phyloP scores from a whole-genome alignment of 1,284 basidiomycete species.

The Cutaneotrichosporon mucoides region DNA sequence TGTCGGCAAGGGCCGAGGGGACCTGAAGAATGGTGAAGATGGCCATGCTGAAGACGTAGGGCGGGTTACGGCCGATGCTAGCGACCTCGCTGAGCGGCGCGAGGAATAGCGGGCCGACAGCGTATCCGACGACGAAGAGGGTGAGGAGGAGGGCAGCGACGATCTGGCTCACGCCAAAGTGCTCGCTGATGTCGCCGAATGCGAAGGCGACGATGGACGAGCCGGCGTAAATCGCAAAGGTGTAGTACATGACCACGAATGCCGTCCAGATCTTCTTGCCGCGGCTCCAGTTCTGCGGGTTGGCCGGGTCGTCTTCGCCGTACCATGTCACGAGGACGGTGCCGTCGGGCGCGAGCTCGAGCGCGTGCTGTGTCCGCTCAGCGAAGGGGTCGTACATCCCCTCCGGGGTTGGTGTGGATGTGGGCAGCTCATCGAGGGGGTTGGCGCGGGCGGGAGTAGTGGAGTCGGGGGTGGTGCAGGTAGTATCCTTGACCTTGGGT shows the following conservation, averaged over 20 bases:
- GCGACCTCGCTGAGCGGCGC: slow-evolving; percentile 38
- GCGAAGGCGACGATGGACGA: slow-evolving; percentile 14
- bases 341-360: slow-evolving; percentile 9
- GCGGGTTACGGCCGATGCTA: slow-evolving; percentile 32
- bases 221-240: slow-evolving; percentile 25
- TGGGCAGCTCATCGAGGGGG: neutral
- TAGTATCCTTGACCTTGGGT: neutral
- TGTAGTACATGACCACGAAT: slow-evolving; percentile 58
- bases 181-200: slow-evolving; percentile 6
- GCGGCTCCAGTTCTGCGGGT: slow-evolving; percentile 65
- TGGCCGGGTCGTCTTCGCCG: slow-evolving; percentile 58
- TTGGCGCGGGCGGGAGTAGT: neutral
- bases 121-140: slow-evolving; percentile 60
- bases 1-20: slow-evolving; percentile 38
- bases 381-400: neutral
- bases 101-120: slow-evolving; percentile 54
- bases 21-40: slow-evolving; percentile 44
- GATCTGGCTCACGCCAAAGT: slow-evolving; percentile 10
- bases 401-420: neutral
- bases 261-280: slow-evolving; percentile 62
- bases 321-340: slow-evolving; percentile 57
- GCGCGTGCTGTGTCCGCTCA: neutral
- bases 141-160: slow-evolving; percentile 14
- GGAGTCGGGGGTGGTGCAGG: neutral
- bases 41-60: slow-evolving; percentile 42